Percentiles rank a stretch among this genome's conserved stretches.
Conservation (phyloP, 129 eudicot species). For the Rutidosis leptorrhynchoides region DNA sequence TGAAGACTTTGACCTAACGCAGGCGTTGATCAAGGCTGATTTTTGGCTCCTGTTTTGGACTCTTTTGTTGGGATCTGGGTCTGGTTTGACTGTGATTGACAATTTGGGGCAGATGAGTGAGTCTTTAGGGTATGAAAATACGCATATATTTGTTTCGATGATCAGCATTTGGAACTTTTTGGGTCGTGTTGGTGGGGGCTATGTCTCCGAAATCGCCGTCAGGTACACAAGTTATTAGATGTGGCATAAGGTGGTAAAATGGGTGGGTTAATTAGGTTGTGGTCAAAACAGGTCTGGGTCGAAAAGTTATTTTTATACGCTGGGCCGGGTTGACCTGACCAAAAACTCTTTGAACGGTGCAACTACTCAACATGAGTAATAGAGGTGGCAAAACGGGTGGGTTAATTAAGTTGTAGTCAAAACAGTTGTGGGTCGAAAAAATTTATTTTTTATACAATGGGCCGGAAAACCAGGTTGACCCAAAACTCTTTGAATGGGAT, state of each 20-base stretch:
- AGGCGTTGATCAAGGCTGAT: slow-evolving; percentile 92
- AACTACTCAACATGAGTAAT: too few relatives aligned
- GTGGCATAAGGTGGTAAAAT: not conserved
- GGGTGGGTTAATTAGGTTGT: too few relatives aligned
- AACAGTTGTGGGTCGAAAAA: too few relatives aligned
- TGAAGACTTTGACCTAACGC: slow-evolving; percentile 87
- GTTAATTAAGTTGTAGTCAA: too few relatives aligned
- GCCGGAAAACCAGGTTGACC: too few relatives aligned
- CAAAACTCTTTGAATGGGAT: too few relatives aligned
- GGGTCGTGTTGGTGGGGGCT: slow-evolving; percentile 98
- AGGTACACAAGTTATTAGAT: slow-evolving; percentile 39
- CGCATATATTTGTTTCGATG: slow-evolving; percentile 93
- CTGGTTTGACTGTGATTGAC: slow-evolving; percentile 94
- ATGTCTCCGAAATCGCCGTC: slow-evolving; percentile 81
- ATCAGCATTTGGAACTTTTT: slow-evolving; percentile 98
- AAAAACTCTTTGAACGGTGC: too few relatives aligned
- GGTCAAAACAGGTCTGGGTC: too few relatives aligned
- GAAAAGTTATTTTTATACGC: too few relatives aligned
- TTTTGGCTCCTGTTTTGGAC: slow-evolving; percentile 92
- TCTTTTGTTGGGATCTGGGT: slow-evolving; percentile 84
- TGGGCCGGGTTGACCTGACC: too few relatives aligned
- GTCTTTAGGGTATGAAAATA: slow-evolving; percentile 79
- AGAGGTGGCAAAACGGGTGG: too few relatives aligned
- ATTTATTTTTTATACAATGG: too few relatives aligned
- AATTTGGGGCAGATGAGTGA: slow-evolving; percentile 96